Base-by-base conservation (phyloP, 2,329 filamentous ascomycete species). In the Thermoascus crustaceus region DNA sequence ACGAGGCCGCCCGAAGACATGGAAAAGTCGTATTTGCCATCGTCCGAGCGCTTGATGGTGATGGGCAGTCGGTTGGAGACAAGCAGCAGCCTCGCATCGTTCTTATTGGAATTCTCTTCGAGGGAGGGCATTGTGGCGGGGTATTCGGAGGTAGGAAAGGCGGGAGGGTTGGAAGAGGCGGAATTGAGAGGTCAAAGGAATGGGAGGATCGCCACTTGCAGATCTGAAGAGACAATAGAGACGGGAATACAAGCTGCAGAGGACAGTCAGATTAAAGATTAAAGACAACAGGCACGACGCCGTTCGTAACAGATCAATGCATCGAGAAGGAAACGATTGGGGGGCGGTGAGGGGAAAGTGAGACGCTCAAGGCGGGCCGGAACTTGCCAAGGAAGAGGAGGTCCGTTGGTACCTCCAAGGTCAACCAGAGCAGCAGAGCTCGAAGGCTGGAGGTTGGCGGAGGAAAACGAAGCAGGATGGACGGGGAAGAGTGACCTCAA, bases 1-100 rank as follows among this genome's bases (percentile, higher is more conserved):
- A 96, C 91, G 25, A 98, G 76, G 25, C 91, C 91, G 39, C 91
- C 91, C 2, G 91, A 96, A 30, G 89, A 96, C 85, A 95, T 94
- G 58, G 83, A 86, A 63, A 94, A 94, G 54, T 80, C 76, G 68
- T 94, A 98, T 60, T 82, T 82, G 53, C 86, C 88, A 70, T 94
- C 85, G 34, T 91, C 85, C 35, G 82, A 82, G 48, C 85, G 82
- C 68, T 95, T 95, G 67, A 96, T 94, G 45, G 89, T 96, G 61
- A 96, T 93, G 39, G 91, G 89, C 26, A 96, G 74, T 36, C 91
- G 85, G 60, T 98, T 98, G 22, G 89, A 95, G 50, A 95, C 80
- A 31, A 96, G 79, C 34, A 95, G 75, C 35, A 95, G 72, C 32
- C 76, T 57, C 13, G 61, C 55, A 41, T 62, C 60, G 34, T 55